Evolutionary conservation across 2,329 filamentous ascomycete species (phyloP).

Genomic region (Hymenoscyphus fraxineus): DNA sequence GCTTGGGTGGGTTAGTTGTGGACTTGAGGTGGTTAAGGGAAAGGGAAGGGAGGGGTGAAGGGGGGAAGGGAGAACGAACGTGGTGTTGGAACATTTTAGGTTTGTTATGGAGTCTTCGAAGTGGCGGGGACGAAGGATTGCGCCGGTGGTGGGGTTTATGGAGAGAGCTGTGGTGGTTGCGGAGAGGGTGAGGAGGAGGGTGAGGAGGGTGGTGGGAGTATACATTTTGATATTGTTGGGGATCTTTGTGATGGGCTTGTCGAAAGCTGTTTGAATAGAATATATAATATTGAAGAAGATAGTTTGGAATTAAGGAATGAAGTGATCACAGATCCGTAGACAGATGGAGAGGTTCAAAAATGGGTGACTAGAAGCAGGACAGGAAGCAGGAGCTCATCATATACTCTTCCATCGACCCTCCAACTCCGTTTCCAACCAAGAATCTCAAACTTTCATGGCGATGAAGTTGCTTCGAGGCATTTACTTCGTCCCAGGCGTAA

Average conservation of each 20-base stretch:
- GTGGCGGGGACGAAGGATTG: conserved; percentile 27
- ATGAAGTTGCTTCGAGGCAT: neutral
- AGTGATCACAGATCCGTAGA: conserved; percentile 11
- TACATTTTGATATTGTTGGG: conserved; percentile 17
- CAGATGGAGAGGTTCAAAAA: neutral
- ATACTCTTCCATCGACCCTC: neutral
- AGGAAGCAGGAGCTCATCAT: neutral
- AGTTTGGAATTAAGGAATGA: conserved; percentile 7
- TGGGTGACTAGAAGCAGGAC: neutral
- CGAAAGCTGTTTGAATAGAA: neutral
- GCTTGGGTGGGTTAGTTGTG: neutral
- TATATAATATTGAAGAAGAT: neutral
- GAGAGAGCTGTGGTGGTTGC: conserved; percentile 7
- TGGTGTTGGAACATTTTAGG: conserved; percentile 32
- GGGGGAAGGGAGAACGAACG: conserved; percentile 27
- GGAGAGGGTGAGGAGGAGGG: conserved; percentile 13
- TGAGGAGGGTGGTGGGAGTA: conserved; percentile 17
- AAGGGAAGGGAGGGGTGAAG: neutral
- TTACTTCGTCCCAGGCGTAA: neutral
- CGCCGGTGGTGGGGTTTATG: conserved; percentile 12
- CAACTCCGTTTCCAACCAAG: neutral
- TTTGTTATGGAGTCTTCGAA: conserved; percentile 34
- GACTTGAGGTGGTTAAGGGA: neutral
- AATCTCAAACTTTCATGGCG: neutral
- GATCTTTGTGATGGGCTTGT: neutral